Base-by-base conservation (phyloP, 495 filamentous ascomycete species). In the Aspergillus avenaceus region DNA sequence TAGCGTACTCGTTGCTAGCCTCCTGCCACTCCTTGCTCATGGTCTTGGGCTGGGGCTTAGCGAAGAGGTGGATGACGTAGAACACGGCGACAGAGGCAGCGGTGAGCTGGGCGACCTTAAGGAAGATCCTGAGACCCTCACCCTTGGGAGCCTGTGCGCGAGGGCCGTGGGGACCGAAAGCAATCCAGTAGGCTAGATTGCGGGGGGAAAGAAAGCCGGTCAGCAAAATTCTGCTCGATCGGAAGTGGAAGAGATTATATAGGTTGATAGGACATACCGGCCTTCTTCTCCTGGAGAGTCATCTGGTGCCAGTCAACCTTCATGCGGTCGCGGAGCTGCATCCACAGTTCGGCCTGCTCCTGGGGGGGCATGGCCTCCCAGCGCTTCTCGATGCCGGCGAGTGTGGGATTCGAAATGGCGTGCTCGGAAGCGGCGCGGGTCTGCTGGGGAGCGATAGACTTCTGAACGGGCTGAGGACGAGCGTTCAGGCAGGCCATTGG, bases 331-430 rank as follows among this genome's bases (percentile, higher is more conserved):
- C 93, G 78, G 67, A 98, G 78, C 60, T 86, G 77, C 93, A 98
- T 98, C 92, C 92, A 98, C 59, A 98, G 74, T 65, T 97, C 93
- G 52, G 95, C 93, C 83, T 98, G 93, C 82, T 98, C 93, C 78
- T 95, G 88, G 49, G 91, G 90, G 29, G 90, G 91, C 88, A 98
- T 88, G 49, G 67, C 80, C 78, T 98, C 93, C 93, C 93, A 98
- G 74, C 93, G 79, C 88, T 96, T 97, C 84, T 98, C 93, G 66
- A 98, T 97, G 74, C 95, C 86, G 70, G 90, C 88, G 54, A 98
- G 84, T 25, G 91, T 96, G 59, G 95, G 93, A 78, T 97, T 98
- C 54, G 90, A 88, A 75, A 98, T 93, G 63, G 93, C 91, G 70
- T 96, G 91, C 41, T 85, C 85, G 59, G 81, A 77, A 49, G 79